These are phyloP conservation scores for Epithemia pelagica DNA, from an alignment of 108 stramenopile species.

Conservation along the genomic window DNA sequence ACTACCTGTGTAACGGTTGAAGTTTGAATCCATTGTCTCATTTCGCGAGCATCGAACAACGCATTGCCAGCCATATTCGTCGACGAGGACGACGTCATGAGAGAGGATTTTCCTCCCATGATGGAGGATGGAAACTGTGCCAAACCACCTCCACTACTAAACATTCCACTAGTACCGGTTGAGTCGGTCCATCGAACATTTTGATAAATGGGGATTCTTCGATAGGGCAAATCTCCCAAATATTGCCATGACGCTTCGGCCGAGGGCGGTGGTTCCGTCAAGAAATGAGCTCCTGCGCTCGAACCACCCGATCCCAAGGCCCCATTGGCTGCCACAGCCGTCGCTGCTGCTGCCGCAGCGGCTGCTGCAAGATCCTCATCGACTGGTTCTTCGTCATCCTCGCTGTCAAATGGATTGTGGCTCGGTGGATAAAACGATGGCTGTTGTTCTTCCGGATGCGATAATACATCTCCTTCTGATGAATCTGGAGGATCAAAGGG, in stretches of 20 bases:
- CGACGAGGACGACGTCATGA: background rate
- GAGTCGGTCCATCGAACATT: constrained; percentile 46
- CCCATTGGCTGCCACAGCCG: background rate
- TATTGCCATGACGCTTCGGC: constrained; percentile 73
- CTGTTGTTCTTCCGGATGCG: background rate
- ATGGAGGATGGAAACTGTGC: constrained; percentile 5
- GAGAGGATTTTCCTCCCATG: too few species aligned
- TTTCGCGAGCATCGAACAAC: constrained; percentile 29
- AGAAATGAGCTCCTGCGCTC: background rate
- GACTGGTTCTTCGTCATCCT: background rate
- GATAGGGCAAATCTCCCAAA: constrained; percentile 80
- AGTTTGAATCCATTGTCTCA: constrained; percentile 46
- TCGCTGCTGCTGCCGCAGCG: background rate
- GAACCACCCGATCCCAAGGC: background rate
- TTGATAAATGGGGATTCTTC: constrained; percentile 54
- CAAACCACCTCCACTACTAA: background rate
- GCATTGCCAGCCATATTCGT: constrained; percentile 20
- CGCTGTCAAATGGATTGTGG: background rate
- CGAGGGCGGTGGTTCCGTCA: constrained; percentile 13
- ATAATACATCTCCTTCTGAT: background rate
- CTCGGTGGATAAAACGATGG: background rate
- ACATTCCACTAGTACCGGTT: background rate
- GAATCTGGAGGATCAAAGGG: background rate
- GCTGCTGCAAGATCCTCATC: background rate
- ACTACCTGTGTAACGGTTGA: constrained; percentile 66